A percentile compares a stretch with the other conserved stretches of the same genome.
Conservation (phyloP, 805 yeast species). For the Debaryomyces castellii region DNA sequence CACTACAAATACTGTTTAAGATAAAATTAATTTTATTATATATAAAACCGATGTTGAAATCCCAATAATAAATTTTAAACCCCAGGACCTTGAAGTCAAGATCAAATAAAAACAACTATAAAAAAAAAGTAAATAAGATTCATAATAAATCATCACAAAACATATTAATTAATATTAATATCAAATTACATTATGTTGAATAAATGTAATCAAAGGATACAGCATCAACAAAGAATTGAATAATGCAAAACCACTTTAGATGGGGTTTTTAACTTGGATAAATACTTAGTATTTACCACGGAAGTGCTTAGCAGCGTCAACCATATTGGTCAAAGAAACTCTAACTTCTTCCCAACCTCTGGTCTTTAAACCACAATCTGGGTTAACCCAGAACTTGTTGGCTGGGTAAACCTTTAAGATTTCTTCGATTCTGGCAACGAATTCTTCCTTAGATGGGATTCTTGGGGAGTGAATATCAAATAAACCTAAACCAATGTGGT, state of each 20-base stretch:
- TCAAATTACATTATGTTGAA: constrained; percentile 49
- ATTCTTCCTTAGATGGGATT: constrained; percentile 97
- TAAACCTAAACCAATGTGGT: constrained; percentile 99
- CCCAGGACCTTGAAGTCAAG: constrained; percentile 21
- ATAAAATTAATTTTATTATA: constrained; percentile 2
- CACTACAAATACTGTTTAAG: background rate
- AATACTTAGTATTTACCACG: constrained; percentile 38
- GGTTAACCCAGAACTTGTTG: constrained; percentile 99
- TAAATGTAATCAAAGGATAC: constrained; percentile 41
- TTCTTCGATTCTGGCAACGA: constrained; percentile 88
- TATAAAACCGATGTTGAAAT: constrained; percentile 47
- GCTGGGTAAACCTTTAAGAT: constrained; percentile 97
- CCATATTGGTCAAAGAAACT: constrained; percentile 96
- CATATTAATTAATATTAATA: constrained; percentile 17
- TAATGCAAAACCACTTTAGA: constrained; percentile 25
- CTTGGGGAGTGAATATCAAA: constrained; percentile 99
- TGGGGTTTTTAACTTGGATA: constrained; percentile 5
- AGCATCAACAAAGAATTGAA: constrained; percentile 45
- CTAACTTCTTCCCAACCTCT: constrained; percentile 99
- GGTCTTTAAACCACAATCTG: constrained; percentile 99
- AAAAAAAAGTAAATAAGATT: constrained; percentile 14
- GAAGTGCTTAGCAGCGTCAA: constrained; percentile 97
- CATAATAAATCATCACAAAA: constrained; percentile 13
- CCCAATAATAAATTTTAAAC: constrained; percentile 37
- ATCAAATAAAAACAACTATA: constrained; percentile 12